Percentiles rank a stretch among this genome's conserved stretches.
Conservation (phyloP, 257 asterid species). For the Ophiorrhiza pumila region DNA sequence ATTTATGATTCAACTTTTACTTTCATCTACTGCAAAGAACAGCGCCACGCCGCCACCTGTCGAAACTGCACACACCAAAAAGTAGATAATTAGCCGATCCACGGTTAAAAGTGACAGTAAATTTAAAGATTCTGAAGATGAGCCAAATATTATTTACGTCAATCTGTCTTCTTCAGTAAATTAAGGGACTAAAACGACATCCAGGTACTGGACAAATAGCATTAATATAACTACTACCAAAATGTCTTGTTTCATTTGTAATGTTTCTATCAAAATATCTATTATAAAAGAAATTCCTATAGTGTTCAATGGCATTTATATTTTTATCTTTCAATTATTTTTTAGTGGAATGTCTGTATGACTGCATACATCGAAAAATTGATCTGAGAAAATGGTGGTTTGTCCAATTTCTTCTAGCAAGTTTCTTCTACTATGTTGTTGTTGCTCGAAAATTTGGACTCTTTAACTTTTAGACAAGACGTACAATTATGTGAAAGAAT, state of each 20-base stretch:
- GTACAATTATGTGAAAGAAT: not conserved
- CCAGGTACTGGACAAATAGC: not conserved
- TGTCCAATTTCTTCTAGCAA: not conserved
- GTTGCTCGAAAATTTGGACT: not conserved
- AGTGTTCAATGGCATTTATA: no score
- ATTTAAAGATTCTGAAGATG: not conserved
- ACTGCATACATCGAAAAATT: not conserved
- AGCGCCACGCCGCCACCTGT: no score
- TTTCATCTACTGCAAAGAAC: slow-evolving; percentile 15
- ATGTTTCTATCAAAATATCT: no score
- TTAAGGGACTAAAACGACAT: not conserved
- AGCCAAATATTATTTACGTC: not conserved
- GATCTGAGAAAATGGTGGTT: not conserved
- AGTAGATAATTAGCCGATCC: not conserved
- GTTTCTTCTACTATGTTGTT: not conserved
- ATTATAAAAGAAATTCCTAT: no score
- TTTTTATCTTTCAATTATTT: not conserved
- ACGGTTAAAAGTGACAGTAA: not conserved
- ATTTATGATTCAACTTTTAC: slow-evolving; percentile 37
- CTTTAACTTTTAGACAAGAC: not conserved
- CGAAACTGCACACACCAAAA: no score
- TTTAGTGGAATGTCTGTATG: not conserved
- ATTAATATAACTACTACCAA: not conserved
- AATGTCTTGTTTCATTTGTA: not conserved
- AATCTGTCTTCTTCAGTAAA: not conserved